Base-by-base conservation (phyloP, 2,329 filamentous ascomycete genomes). In the Lachnellula hyalina region DNA sequence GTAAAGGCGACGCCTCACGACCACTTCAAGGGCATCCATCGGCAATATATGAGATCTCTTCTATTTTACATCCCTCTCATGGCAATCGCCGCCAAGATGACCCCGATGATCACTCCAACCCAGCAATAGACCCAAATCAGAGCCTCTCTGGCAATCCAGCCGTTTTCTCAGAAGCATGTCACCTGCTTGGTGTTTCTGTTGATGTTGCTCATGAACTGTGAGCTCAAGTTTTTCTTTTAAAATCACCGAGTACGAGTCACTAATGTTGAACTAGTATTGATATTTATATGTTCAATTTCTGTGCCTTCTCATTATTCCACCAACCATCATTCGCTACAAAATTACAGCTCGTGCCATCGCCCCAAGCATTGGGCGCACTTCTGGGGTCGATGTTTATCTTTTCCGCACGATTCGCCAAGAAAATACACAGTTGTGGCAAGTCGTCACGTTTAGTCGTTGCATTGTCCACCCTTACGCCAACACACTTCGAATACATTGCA, bases 341-440 rank as follows among this genome's bases (percentile, higher is more conserved):
- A 42, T 38, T 58, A n/a, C 9, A 15, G 9, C 12, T 49, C 6
- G 48, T 55, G 11, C 23, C 53, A 5, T 48, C 48, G 12, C 9
- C 34, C 2, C n/a, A 40, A 6, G 60, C 67, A 32, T 35, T 63
- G 8, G 58, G 47, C 11, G 67, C 68, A 2, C 60, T 44, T 14
- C 21, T 44, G 15, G 41, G 41, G 7, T 44, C 41, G 41, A 44
- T 25, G 41, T 44, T 44, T 23, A 44, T 25, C 19, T 44, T 44
- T 21, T 44, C 41, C 12, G 41, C 41, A 21, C 41, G 41, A 19
- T 44, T 44, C 21, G 41, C 41, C 19, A 25, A 44, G 19, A 44
- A 44, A 32, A 32, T 9, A 19, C 41, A 21, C 17, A 11, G 19
- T 21, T 19, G 6, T 44, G 5, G 41, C 17, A 41, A 41, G 38